These are phyloP conservation scores for Endocalyx cinctus DNA, from an alignment of 2,329 filamentous ascomycete species.

Conservation along the genomic window DNA sequence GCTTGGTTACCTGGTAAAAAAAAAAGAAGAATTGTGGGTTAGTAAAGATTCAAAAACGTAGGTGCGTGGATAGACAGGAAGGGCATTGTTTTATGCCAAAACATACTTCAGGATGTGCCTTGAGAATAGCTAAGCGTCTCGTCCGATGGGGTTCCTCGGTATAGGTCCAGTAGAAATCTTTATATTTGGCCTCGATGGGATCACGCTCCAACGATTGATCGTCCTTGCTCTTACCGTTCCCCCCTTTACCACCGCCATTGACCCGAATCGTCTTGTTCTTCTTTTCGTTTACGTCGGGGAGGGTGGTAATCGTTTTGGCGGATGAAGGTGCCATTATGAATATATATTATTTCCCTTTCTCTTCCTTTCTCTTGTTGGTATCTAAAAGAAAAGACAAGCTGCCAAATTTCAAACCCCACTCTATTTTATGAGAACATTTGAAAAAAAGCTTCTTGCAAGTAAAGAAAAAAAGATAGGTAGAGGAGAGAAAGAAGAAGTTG, in stretches of 20 bases:
- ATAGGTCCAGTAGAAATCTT: conserved; percentile 96
- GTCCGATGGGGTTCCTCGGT: conserved; percentile 96
- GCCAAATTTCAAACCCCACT: no score
- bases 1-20: conserved; percentile 86
- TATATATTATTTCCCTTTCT: background rate
- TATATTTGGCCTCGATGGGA: conserved; percentile 35
- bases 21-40: conserved; percentile 1
- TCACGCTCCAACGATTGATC: conserved; percentile 28
- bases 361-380: no score
- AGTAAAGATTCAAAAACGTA: conserved; percentile 10
- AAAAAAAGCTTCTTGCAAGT: no score
- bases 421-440: no score
- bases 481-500: no score
- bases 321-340: conserved; percentile 21
- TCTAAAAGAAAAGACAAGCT: no score
- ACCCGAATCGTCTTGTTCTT: conserved; percentile 20
- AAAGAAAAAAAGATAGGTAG: no score
- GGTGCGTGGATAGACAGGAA: no score
- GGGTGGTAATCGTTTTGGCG: conserved; percentile 25
- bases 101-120: conserved; percentile 87
- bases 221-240: no score
- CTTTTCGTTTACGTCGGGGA: conserved; percentile 11
- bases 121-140: conserved; percentile 88
- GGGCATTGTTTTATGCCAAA: no score
- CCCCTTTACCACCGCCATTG: conserved; percentile 18